Percentiles rank a stretch among this genome's conserved stretches.
Conservation (phyloP, 1,139 yeast species). For the Taphrina wiesneri region DNA sequence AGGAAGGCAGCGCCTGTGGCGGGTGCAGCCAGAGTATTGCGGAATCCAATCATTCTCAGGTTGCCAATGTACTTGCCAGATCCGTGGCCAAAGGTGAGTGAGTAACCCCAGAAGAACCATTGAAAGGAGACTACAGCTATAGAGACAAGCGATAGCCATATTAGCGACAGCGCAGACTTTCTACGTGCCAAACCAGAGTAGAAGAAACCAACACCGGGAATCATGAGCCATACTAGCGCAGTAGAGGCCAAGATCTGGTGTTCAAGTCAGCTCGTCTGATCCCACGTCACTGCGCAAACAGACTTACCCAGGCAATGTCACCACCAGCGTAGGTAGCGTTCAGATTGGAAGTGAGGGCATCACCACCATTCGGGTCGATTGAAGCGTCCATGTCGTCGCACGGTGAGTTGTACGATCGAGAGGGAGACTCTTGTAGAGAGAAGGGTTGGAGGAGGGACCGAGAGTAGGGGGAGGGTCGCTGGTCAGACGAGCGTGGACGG, state of each 20-base stretch:
- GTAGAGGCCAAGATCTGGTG: conserved; percentile 50
- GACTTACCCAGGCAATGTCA: conserved; percentile 52
- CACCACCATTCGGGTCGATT: conserved; percentile 29
- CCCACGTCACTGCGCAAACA: neutral
- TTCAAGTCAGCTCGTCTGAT: neutral
- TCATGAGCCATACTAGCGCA: conserved; percentile 84
- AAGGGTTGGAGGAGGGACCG: neutral
- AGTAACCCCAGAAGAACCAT: conserved; percentile 98
- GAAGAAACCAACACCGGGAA: conserved; percentile 90
- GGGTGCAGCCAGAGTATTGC: conserved; percentile 58
- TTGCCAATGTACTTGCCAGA: conserved; percentile 81
- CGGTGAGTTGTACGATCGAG: neutral
- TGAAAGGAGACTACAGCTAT: conserved; percentile 83
- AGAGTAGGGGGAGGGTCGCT: neutral
- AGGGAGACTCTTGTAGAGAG: neutral
- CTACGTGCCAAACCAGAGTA: conserved; percentile 92
- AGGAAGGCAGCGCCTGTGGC: conserved; percentile 52
- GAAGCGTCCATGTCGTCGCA: neutral
- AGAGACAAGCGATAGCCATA: conserved; percentile 77
- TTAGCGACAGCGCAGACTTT: conserved; percentile 84
- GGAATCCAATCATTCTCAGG: conserved; percentile 74
- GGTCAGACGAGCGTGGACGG: neutral
- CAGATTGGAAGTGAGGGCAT: conserved; percentile 36
- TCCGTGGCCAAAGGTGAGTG: conserved; percentile 75
- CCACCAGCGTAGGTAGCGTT: conserved; percentile 52